Base-by-base conservation (phyloP, 2,329 filamentous ascomycete species). In the Ophiocordyceps camponoti-leonardi region DNA sequence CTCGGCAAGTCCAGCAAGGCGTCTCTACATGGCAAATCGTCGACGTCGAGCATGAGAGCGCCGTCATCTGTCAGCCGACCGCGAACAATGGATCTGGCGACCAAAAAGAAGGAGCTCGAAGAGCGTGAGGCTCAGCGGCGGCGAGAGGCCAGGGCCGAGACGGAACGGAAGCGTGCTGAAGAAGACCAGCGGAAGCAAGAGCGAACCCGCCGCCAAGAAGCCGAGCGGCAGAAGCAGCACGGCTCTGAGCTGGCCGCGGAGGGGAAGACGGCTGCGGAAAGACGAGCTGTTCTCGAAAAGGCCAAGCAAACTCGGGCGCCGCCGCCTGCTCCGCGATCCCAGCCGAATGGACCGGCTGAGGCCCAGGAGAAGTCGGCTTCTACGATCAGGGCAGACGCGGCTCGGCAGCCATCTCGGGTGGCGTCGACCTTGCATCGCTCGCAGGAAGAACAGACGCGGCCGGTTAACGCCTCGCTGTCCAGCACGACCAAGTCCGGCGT, bases 21-120 rank as follows among this genome's bases (percentile, higher is more conserved):
- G 4, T 77, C 81, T 5, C 62, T 83, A 18, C 77, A 83, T 44
- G 67, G 67, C 0, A 79, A 77, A 51, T 53, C 64, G 4, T 74
- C 74, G 1, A 55, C 66, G 10, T 67, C 72, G 45, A 84, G 73
- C 55, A 67, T 87, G 45, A 85, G 83, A 59, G 53, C 52, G 6
- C 56, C 61, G 0, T 77, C 77, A n/a, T 72, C 79, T 30, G 70
- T 68, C n/a, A 69, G 73, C 2, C 77, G 80, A 44, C 74, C 79
- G 0, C 85, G 83, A 58, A 81, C 83, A 2, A 67, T 88, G 20
- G 78, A 88, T 45, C 70, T 83, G 43, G 85, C 82, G 2, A 83
- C 85, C 37, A 81, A 79, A 56, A 88, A 87, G 61, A 90, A 83
- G 58, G 86, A 94, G 59, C 81, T 80, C 58, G 87, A 94, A 54